Evolutionary conservation across 257 asterid genomes (phyloP).

Genomic region (Mentha longifolia): DNA sequence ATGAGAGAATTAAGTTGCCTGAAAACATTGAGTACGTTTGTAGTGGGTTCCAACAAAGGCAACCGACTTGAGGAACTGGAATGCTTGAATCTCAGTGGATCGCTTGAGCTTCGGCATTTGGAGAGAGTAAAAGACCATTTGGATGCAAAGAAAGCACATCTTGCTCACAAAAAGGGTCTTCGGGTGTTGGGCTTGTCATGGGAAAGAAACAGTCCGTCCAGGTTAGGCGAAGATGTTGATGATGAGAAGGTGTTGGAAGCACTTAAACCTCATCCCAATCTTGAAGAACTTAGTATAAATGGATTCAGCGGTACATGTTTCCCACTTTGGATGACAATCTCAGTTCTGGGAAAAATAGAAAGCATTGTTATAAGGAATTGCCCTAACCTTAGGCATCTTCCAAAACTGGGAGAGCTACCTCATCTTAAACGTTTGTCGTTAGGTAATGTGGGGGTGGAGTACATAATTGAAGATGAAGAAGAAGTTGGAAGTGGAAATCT

Average conservation of each 20-base stretch:
- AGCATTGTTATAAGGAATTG: too few relatives aligned
- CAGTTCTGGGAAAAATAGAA: too few relatives aligned
- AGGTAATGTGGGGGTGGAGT: too few relatives aligned
- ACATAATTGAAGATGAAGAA: too few relatives aligned
- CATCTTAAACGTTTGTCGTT: too few relatives aligned
- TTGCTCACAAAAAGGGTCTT: constrained; percentile 34
- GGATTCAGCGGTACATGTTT: constrained; percentile 33
- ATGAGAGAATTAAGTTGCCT: constrained; percentile 36
- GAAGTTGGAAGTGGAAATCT: too few relatives aligned
- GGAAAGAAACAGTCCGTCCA: neutral
- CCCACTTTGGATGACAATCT: too few relatives aligned
- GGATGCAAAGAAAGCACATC: constrained; percentile 41
- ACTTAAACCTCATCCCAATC: constrained; percentile 33
- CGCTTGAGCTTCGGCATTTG: constrained; percentile 23
- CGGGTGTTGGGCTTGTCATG: constrained; percentile 23
- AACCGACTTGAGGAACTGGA: constrained; percentile 33
- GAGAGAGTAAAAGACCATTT: constrained; percentile 30
- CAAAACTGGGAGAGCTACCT: too few relatives aligned
- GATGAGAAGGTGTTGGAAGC: constrained; percentile 17
- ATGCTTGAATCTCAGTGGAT: constrained; percentile 31
- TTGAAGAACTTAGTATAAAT: neutral
- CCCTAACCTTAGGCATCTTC: too few relatives aligned
- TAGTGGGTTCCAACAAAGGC: constrained; percentile 32
- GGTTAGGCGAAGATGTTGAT: neutral
- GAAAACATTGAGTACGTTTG: constrained; percentile 24